These are phyloP conservation scores for Apiospora saccharicola DNA, from an alignment of 2,329 filamentous ascomycete species.

Conservation along the genomic window DNA sequence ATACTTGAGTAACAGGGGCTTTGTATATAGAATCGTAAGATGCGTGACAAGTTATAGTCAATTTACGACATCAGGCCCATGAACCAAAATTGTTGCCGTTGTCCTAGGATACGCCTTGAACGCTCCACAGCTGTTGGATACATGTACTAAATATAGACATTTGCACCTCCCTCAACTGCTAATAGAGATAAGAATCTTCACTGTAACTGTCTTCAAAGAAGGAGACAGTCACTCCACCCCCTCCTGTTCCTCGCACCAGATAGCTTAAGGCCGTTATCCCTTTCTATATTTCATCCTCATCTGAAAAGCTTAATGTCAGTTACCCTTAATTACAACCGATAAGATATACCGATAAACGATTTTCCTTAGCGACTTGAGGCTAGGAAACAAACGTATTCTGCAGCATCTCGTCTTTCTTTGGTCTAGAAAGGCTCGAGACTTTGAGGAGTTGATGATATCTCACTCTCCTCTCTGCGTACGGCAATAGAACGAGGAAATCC, in stretches of 20 bases:
- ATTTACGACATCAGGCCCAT: background rate
- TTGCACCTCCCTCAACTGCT: background rate
- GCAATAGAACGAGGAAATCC: background rate
- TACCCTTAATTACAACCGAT: background rate
- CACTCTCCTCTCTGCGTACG: background rate
- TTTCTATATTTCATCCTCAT: background rate
- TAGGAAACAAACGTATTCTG: background rate
- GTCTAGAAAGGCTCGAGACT: background rate
- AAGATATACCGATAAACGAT: background rate
- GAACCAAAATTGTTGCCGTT: background rate
- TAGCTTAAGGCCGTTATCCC: background rate
- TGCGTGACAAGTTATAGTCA: background rate
- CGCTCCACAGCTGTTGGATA: too few relatives aligned
- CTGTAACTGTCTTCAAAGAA: background rate
- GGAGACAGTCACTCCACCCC: background rate
- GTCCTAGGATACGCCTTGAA: too few relatives aligned
- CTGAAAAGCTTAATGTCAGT: background rate
- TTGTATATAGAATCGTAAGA: too few relatives aligned
- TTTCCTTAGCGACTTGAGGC: background rate
- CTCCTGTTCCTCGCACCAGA: too few relatives aligned
- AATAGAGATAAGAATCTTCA: too few relatives aligned
- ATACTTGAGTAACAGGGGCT: background rate
- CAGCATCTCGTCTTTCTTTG: background rate
- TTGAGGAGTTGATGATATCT: background rate
- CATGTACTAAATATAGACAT: background rate